Evolutionary conservation across 2,329 filamentous ascomycete species (phyloP), one percentile per base, ranked within the genome.

Genomic region (Talaromyces sp.): DNA sequence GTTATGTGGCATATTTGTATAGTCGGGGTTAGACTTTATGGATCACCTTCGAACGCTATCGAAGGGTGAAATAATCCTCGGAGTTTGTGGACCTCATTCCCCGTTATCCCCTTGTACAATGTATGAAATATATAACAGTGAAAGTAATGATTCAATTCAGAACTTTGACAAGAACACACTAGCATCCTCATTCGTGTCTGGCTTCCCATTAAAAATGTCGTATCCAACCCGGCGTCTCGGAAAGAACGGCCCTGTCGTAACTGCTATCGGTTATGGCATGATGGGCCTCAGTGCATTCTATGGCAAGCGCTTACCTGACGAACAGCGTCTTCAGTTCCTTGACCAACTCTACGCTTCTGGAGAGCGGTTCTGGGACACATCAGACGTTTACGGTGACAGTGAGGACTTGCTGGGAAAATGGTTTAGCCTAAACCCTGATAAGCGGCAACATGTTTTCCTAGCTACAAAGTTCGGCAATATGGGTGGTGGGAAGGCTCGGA

Each of bases 341-440:
- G 81, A 84, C 65, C 75, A 78, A 5, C 80, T 81, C 3, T 73
- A 79, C 17, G 76, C 81, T 45, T 66, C 78, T 3, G 82, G 82
- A 1, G 73, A 73, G 33, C 76, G 74, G 1, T 79, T 81, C 63
- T 83, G 81, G 80, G 80, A 83, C 65, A 78, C 75, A 11, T 71
- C 77, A 64, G 70, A 60, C 37, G 8, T 27, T 13, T 58, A 58
- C 11, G 56, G 56, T 5, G 56, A 58, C 22, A 58, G 37, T 8
- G 56, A 58, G 22, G 56, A 58, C 8, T 7, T 58, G 56, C 10
- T 58, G 8, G 56, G 35, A 10, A 58, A 27, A 15, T 58, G 56
- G 56, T 58, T 58, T 10, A 41, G 37, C 7, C 37, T 43, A 1
- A 58, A 41, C 35, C 35, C 35, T 15, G 54, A 27, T 6, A 58